A percentile compares a stretch with the other conserved stretches of the same genome.
These are phyloP conservation scores for Trichothecium roseum DNA, from an alignment of 2,329 filamentous ascomycete species.

Conservation along the genomic window DNA sequence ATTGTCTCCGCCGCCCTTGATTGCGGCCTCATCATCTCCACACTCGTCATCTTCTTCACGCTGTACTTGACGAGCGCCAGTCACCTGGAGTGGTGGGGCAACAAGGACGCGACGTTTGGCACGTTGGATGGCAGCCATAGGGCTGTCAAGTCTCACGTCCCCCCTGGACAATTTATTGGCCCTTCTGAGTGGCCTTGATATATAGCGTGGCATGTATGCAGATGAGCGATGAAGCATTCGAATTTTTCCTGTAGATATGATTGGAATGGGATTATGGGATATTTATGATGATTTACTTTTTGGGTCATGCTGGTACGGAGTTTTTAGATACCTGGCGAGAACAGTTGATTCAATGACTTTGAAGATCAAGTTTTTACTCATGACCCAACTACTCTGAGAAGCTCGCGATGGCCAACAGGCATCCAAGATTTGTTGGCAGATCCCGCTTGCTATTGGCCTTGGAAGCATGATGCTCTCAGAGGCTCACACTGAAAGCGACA, in stretches of 20 bases:
- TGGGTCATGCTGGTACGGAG: not conserved
- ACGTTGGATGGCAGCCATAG: conserved; percentile 34
- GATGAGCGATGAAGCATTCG: not conserved
- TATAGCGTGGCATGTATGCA: conserved; percentile 1
- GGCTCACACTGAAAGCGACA: too few species aligned
- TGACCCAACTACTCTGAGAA: too few species aligned
- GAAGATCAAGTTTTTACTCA: too few species aligned
- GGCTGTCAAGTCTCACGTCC: conserved; percentile 32
- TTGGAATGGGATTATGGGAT: not conserved
- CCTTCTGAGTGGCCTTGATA: conserved; percentile 34
- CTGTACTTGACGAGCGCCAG: conserved; percentile 47
- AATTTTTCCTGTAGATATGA: conserved; percentile 1
- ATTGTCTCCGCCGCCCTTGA: conserved; percentile 63
- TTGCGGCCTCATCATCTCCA: conserved; percentile 54
- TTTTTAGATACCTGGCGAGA: conserved; percentile 17
- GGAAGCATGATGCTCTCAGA: too few species aligned
- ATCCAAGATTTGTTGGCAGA: too few species aligned
- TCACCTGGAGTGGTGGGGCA: conserved; percentile 54
- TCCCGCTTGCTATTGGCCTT: too few species aligned
- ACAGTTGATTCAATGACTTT: too few species aligned
- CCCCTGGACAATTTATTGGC: conserved; percentile 38
- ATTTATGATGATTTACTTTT: not conserved
- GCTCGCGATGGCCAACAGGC: too few species aligned
- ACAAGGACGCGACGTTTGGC: conserved; percentile 28
- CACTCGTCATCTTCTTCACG: conserved; percentile 60